Percentiles rank a stretch among this genome's conserved stretches.
phyloP scores from a whole-genome alignment of 352 stramenopile genomes.

The Pythium periplocum region DNA sequence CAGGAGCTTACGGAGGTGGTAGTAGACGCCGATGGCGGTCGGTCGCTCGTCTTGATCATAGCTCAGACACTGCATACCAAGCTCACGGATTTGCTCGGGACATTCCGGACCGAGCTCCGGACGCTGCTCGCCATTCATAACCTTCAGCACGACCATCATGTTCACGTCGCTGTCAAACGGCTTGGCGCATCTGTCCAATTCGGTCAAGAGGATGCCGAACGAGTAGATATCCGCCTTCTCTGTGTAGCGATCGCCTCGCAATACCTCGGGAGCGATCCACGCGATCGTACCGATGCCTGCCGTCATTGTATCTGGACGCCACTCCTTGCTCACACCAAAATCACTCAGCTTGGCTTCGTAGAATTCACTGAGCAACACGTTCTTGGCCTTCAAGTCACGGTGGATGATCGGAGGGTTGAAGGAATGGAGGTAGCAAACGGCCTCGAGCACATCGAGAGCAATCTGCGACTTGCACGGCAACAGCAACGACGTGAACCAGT shows the following conservation, averaged over 20 bases:
- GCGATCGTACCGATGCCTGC: conserved; percentile 81
- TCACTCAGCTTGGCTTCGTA: conserved; percentile 79
- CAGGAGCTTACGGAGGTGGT: conserved; percentile 68
- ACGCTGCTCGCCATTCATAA: conserved; percentile 57
- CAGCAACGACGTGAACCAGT: conserved; percentile 51
- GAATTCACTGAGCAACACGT: conserved; percentile 55
- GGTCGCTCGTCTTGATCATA: conserved; percentile 58
- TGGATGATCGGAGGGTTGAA: conserved; percentile 82
- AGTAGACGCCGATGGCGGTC: conserved; percentile 68
- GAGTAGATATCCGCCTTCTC: conserved; percentile 87
- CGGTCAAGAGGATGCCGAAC: conserved; percentile 74
- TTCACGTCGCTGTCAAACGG: conserved; percentile 70
- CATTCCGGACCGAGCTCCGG: conserved; percentile 50
- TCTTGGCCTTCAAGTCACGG: conserved; percentile 74
- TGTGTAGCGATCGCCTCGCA: conserved; percentile 78
- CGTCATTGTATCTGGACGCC: conserved; percentile 78
- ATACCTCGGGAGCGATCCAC: conserved; percentile 78
- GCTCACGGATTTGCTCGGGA: conserved; percentile 59
- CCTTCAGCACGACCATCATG: conserved; percentile 65
- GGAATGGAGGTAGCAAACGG: conserved; percentile 78
- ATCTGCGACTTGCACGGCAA: conserved; percentile 50
- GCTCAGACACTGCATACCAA: conserved; percentile 55
- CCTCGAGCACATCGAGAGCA: conserved; percentile 70
- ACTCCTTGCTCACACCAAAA: conserved; percentile 79
- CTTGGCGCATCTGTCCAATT: conserved; percentile 60